A percentile compares a stretch with the other conserved stretches of the same genome.
Conservation (phyloP, 2,329 filamentous ascomycete genomes). For the Beauveria sp. region DNA sequence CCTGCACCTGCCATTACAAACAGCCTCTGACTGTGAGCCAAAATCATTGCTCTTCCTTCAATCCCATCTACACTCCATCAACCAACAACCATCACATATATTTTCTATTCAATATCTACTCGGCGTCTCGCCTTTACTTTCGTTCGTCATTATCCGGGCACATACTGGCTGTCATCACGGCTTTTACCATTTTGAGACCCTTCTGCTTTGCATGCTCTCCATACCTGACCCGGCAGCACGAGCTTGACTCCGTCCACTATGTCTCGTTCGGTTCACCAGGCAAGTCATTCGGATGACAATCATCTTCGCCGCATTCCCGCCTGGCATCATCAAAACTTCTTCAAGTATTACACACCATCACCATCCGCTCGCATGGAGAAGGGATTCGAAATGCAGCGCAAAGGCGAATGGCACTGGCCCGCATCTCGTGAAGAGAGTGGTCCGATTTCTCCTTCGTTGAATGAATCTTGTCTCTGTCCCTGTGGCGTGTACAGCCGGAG, state of each 20-base stretch:
- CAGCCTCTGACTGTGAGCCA: too few species aligned
- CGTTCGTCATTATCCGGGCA: not conserved
- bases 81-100: not conserved
- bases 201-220: not conserved
- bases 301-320: slow-evolving; percentile 13
- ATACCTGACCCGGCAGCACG: not conserved
- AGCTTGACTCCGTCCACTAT: not conserved
- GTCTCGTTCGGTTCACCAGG: slow-evolving; percentile 15
- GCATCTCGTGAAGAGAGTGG: not conserved
- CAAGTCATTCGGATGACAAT: slow-evolving; percentile 11
- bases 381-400: not conserved
- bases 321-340: slow-evolving; percentile 13
- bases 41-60: not conserved
- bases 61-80: not conserved
- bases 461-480: slow-evolving; percentile 15
- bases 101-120: not conserved
- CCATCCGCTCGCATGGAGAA: slow-evolving; percentile 13
- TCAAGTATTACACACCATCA: slow-evolving; percentile 10
- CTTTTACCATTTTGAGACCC: not conserved
- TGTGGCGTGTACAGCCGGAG: slow-evolving; percentile 23
- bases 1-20: not conserved
- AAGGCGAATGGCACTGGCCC: slow-evolving; percentile 7
- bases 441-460: not conserved
- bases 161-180: not conserved
- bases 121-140: not conserved